Conservation (phyloP, 2,329 filamentous ascomycete genomes). For the Penicillium sp. region DNA sequence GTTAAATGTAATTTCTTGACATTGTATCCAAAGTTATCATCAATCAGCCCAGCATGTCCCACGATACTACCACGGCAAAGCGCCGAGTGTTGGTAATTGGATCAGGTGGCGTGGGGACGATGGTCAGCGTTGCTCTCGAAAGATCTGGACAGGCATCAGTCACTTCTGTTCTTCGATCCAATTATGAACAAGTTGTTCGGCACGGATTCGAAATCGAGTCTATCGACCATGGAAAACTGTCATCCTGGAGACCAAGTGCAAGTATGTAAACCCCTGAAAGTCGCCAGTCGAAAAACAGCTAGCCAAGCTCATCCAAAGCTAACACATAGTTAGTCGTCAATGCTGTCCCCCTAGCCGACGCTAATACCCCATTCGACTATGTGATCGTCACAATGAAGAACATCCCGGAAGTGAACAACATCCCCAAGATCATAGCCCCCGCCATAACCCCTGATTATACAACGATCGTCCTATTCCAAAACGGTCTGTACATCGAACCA, state of each 20-base stretch:
- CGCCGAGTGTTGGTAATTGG: slow-evolving; percentile 54
- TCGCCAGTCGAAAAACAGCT: not conserved
- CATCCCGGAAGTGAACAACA: slow-evolving; percentile 50
- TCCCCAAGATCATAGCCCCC: slow-evolving; percentile 32
- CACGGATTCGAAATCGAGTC: slow-evolving; percentile 58
- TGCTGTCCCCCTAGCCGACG: slow-evolving; percentile 45
- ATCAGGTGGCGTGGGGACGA: slow-evolving; percentile 57
- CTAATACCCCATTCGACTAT: slow-evolving; percentile 50
- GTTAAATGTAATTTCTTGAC: not conserved
- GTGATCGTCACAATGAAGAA: slow-evolving; percentile 63
- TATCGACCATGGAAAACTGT: slow-evolving; percentile 54
- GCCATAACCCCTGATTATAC: slow-evolving; percentile 55
- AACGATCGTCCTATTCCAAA: slow-evolving; percentile 59
- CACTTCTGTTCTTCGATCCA: slow-evolving; percentile 58
- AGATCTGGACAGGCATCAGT: slow-evolving; percentile 52
- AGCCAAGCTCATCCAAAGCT: not conserved
- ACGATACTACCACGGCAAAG: not conserved
- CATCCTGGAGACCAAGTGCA: slow-evolving; percentile 51
- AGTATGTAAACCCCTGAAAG: slow-evolving; percentile 4
- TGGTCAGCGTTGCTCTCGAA: slow-evolving; percentile 57
- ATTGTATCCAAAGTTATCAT: not conserved
- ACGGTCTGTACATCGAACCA: slow-evolving; percentile 64
- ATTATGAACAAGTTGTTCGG: slow-evolving; percentile 50
- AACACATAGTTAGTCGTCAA: slow-evolving; percentile 45
- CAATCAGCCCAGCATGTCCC: not conserved